Conservation (phyloP, 176 grass and related monocot species). For the Otatea glauca region DNA sequence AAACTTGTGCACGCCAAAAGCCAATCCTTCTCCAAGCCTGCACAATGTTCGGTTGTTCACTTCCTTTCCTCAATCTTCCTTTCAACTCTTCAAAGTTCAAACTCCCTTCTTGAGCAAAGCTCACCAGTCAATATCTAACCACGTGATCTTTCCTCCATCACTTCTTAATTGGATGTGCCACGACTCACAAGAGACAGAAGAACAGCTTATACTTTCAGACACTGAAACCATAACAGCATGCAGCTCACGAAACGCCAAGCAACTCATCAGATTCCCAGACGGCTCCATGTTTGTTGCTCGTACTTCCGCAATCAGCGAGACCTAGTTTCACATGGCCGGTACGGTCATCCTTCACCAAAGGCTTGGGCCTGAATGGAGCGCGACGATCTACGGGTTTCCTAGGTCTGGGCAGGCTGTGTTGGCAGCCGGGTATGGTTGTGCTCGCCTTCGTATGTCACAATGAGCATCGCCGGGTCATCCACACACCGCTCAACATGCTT, state of each 20-base stretch:
- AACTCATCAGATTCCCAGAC: slow-evolving; percentile 37
- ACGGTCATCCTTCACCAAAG: not conserved
- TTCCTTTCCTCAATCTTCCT: slow-evolving; percentile 38
- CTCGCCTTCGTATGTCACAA: slow-evolving; percentile 83
- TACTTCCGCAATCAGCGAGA: not conserved
- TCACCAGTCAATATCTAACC: slow-evolving; percentile 4
- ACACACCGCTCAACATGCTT: slow-evolving; percentile 84
- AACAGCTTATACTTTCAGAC: slow-evolving; percentile 19
- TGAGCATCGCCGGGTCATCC: slow-evolving; percentile 80
- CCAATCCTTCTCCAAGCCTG: slow-evolving; percentile 44
- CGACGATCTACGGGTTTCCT: not conserved
- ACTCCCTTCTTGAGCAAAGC: slow-evolving; percentile 27
- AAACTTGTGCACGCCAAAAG: slow-evolving; percentile 61
- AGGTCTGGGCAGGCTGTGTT: slow-evolving; percentile 53
- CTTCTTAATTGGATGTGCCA: slow-evolving; percentile 29
- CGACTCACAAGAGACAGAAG: slow-evolving; percentile 34
- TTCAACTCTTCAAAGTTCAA: slow-evolving; percentile 32
- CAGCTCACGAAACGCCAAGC: slow-evolving; percentile 40
- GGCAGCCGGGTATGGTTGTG: slow-evolving; percentile 66
- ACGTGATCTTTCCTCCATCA: slow-evolving; percentile 34
- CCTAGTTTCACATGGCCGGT: not conserved
- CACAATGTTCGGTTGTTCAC: slow-evolving; percentile 35
- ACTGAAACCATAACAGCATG: slow-evolving; percentile 27
- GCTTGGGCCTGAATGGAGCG: not conserved
- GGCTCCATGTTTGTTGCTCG: slow-evolving; percentile 18